phyloP scores from a whole-genome alignment of 371 early-diverging fungal genomes.

The Capillidium rhysosporum region DNA sequence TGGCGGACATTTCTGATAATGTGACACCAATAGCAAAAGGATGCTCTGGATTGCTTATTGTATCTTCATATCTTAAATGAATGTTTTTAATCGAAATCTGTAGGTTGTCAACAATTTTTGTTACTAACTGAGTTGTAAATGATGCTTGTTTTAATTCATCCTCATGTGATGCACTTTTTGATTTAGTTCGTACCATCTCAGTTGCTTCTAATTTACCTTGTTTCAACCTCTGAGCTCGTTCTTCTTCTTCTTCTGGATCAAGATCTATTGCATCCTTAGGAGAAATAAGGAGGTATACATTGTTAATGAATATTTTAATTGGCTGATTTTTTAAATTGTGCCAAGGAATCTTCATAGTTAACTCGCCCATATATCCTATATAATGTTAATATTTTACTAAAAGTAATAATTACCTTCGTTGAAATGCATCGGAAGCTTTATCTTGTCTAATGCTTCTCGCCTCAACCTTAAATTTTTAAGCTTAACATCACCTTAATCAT shows the following conservation, averaged over 20 bases:
- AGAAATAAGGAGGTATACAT: constrained; percentile 70
- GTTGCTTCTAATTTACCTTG: constrained; percentile 63
- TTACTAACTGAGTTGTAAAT: constrained; percentile 60
- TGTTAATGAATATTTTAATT: constrained; percentile 65
- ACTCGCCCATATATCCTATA: constrained; percentile 78
- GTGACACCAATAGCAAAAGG: constrained; percentile 86
- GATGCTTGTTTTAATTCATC: constrained; percentile 53
- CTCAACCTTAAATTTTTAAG: constrained; percentile 73
- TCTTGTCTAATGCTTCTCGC: constrained; percentile 80
- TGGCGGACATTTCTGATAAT: constrained; percentile 71
- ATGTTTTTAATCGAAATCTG: constrained; percentile 89
- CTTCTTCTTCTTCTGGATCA: constrained; percentile 65
- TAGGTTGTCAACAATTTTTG: constrained; percentile 88
- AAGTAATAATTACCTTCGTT: constrained; percentile 44
- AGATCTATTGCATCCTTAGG: constrained; percentile 60
- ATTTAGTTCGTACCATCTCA: constrained; percentile 33
- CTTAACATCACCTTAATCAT: constrained; percentile 74
- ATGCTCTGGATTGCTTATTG: constrained; percentile 42
- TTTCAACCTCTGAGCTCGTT: constrained; percentile 57
- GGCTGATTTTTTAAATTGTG: constrained; percentile 85
- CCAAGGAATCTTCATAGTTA: constrained; percentile 90
- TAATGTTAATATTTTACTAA: not conserved
- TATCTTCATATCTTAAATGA: constrained; percentile 88
- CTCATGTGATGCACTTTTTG: constrained; percentile 9
- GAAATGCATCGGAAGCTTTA: constrained; percentile 85